phyloP scores from a whole-genome alignment of 768 basidiomycete species.

The Psilocybe tampanensis region DNA sequence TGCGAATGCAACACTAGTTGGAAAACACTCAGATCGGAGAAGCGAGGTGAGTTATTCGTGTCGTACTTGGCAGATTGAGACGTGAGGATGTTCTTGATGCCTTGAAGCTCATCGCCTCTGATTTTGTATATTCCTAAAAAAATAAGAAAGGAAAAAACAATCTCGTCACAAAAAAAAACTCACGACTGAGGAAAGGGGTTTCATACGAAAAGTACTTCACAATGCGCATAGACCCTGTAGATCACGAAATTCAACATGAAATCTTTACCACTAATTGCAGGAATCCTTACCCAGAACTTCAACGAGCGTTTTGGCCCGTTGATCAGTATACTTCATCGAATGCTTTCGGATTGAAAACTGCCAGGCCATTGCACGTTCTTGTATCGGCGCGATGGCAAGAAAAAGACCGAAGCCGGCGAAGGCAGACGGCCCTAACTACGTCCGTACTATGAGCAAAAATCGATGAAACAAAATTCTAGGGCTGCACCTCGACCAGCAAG shows the following conservation, averaged over 20 bases:
- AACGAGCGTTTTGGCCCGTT: constrained; percentile 61
- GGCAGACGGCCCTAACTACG: constrained; percentile 68
- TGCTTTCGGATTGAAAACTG: constrained; percentile 54
- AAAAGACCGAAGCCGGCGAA: constrained; percentile 73
- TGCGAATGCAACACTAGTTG: constrained; percentile 50
- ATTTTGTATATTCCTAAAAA: constrained; percentile 54
- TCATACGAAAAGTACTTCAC: constrained; percentile 82
- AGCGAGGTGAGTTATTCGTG: neutral
- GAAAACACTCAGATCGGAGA: constrained; percentile 14
- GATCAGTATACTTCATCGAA: constrained; percentile 66
- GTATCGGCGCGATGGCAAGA: constrained; percentile 60
- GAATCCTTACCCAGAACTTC: constrained; percentile 55
- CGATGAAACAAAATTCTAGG: neutral
- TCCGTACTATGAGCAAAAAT: neutral
- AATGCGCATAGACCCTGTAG: constrained; percentile 62
- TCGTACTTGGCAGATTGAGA: constrained; percentile 64
- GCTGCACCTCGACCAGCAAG: constrained; percentile 52
- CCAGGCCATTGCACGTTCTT: constrained; percentile 62
- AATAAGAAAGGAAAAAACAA: neutral
- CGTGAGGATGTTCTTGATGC: constrained; percentile 58
- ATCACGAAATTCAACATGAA: neutral
- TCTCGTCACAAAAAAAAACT: constrained; percentile 25
- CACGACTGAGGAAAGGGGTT: constrained; percentile 64
- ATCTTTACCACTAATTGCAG: neutral
- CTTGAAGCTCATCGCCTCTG: constrained; percentile 55